phyloP scores from a whole-genome alignment of 2,329 filamentous ascomycete genomes.

The Trichoderma sp. region DNA sequence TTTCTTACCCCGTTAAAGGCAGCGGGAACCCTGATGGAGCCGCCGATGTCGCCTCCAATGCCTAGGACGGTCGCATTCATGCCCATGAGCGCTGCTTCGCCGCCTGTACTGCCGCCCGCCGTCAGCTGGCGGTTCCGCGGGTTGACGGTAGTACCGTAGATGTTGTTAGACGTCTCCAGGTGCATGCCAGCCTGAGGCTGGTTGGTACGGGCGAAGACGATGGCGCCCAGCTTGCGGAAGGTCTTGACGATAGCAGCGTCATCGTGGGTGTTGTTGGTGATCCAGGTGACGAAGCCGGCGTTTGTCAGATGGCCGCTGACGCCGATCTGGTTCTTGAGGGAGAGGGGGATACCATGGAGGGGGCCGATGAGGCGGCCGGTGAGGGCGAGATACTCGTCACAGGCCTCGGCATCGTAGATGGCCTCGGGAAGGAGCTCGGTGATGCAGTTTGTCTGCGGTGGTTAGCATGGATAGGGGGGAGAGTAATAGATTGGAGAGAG shows the following conservation, averaged over 20 bases:
- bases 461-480: not conserved
- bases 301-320: not conserved
- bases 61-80: conserved; percentile 55
- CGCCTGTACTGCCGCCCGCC: conserved; percentile 39
- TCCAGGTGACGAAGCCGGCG: conserved; percentile 16
- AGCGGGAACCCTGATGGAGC: conserved; percentile 8
- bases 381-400: conserved; percentile 10
- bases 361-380: conserved; percentile 11
- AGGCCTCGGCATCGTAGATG: conserved; percentile 13
- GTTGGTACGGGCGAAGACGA: conserved; percentile 16
- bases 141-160: conserved; percentile 13
- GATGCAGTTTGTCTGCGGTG: conserved; percentile 9
- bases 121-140: conserved; percentile 9
- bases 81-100: conserved; percentile 58
- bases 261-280: not conserved
- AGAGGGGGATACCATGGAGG: conserved; percentile 18
- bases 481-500: not conserved
- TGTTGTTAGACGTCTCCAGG: conserved; percentile 17
- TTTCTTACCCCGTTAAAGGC: conserved; percentile 8
- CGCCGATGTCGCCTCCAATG: conserved; percentile 55
- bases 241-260: conserved; percentile 11
- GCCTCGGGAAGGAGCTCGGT: conserved; percentile 15
- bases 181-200: conserved; percentile 14
- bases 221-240: conserved; percentile 8
- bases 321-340: conserved; percentile 14